Evolutionary conservation across 2,329 filamentous ascomycete species (phyloP).

Genomic region (Mycosphaerella arachidis): DNA sequence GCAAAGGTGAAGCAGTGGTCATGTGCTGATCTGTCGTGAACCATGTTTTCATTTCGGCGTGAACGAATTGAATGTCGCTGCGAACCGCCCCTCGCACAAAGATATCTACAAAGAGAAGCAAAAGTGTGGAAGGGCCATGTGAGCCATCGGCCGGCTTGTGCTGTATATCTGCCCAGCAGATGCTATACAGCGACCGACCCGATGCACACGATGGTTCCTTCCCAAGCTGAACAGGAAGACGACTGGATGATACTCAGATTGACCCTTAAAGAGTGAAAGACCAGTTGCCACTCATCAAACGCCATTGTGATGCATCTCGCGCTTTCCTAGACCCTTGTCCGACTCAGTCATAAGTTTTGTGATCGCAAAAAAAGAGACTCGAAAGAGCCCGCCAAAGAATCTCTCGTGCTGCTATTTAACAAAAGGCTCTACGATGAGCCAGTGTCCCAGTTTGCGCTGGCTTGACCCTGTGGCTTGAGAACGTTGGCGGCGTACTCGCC

Average conservation of each 20-base stretch:
- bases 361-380: conserved; percentile 4
- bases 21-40: background rate
- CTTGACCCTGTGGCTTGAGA: conserved; percentile 36
- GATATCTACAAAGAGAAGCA: conserved; percentile 7
- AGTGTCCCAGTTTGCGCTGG: conserved; percentile 34
- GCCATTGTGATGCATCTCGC: conserved; percentile 17
- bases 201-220: conserved; percentile 1
- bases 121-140: conserved; percentile 5
- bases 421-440: conserved; percentile 4
- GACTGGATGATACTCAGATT: conserved; percentile 12
- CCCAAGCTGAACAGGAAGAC: conserved; percentile 6
- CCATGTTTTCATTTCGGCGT: conserved; percentile 1
- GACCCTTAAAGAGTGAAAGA: conserved; percentile 9
- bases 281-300: conserved; percentile 15
- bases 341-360: conserved; percentile 20
- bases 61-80: background rate
- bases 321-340: conserved; percentile 18
- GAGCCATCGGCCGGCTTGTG: background rate
- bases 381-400: conserved; percentile 5
- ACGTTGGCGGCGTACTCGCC: conserved; percentile 54
- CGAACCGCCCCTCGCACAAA: conserved; percentile 1
- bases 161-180: conserved; percentile 8
- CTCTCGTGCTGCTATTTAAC: background rate
- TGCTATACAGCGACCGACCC: conserved; percentile 1
- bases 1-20: background rate